Base-by-base conservation (phyloP, 192 early-diverging fungal species). In the Backusella sp. region DNA sequence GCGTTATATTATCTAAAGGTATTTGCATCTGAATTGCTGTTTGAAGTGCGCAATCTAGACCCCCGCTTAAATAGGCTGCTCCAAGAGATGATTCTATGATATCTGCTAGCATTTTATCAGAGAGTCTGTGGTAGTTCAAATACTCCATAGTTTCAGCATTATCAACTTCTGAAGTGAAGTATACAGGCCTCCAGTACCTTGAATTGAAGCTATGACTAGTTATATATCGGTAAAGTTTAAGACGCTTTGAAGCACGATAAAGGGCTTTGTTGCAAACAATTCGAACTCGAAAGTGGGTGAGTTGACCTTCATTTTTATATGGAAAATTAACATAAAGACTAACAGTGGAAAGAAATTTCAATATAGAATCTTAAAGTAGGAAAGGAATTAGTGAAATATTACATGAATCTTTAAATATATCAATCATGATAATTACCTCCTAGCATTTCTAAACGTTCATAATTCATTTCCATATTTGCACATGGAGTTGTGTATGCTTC, bases 391-490 rank as follows among this genome's bases (percentile, higher is more conserved):
- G 12, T 26, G 3, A 23, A 59, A 59, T 23, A 28, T 23, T 23
- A 6, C 12, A 14, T 28, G 14, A 62, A 62, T 1, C 6, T 49
- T 1, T 49, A 62, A 28, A 62, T 0, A 9, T 4, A 9, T 62
- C 26, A 23, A 28, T 12, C 23, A 62, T 11, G 3, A 1, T 26
- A 62, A 19, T 69, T 69, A 69, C 68, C 96, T 3, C 96, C 96
- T 14, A 97, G 84, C 6, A 91, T 90, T 83, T 98, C 96, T 0
- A 96, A 80, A 0, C 96, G 92, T 82, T 98, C 94, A 78, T 98
- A 97, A 74, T 93, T 89, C 67, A 84, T 85, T 30, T 87, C 86
- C 72, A 88, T 82, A 72, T 77, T 87, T 2, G 95, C 85, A 6
- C 90, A 89, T 15, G 93, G 85, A 0, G 94, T 83, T 1, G 94